Conservation (phyloP, 352 stramenopile species). For the Thalassiosira exigua region DNA sequence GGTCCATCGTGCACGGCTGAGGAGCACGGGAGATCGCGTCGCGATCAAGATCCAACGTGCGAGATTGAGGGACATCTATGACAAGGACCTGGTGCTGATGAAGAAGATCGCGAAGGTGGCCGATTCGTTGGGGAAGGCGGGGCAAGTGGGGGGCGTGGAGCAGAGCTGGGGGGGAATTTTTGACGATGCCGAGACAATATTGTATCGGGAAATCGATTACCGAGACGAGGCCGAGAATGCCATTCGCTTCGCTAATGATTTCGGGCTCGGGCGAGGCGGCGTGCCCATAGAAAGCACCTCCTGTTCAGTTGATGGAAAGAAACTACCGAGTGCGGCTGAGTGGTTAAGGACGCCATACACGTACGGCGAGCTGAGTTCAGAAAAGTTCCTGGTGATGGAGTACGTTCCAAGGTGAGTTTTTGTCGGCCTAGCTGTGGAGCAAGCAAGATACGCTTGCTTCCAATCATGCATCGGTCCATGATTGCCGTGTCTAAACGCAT, state of each 20-base stretch:
- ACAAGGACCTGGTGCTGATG: slow-evolving; percentile 81
- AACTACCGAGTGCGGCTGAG: slow-evolving; percentile 70
- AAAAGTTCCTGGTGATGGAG: slow-evolving; percentile 95
- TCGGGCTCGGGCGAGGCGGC: slow-evolving; percentile 75
- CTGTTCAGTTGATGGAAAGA: slow-evolving; percentile 60
- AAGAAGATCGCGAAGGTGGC: slow-evolving; percentile 84
- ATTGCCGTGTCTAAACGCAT: too few species aligned
- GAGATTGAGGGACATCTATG: slow-evolving; percentile 85
- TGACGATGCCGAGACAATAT: slow-evolving; percentile 82
- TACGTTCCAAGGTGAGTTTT: slow-evolving; percentile 89
- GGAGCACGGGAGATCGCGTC: slow-evolving; percentile 66
- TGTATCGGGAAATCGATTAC: slow-evolving; percentile 90
- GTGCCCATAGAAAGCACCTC: slow-evolving; percentile 35
- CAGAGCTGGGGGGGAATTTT: slow-evolving; percentile 85
- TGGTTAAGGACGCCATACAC: slow-evolving; percentile 86
- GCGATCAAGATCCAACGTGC: slow-evolving; percentile 87
- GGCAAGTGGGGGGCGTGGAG: slow-evolving; percentile 80
- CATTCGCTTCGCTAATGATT: slow-evolving; percentile 85
- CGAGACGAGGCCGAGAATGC: slow-evolving; percentile 85
- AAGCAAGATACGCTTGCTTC: too few species aligned
- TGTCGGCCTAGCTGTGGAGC: too few species aligned
- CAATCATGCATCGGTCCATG: too few species aligned
- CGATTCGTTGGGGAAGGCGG: slow-evolving; percentile 74
- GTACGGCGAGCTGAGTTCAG: slow-evolving; percentile 87
- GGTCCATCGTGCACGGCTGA: slow-evolving; percentile 86